These are phyloP conservation scores for Fusarium subtropicale DNA, from an alignment of 2,329 filamentous ascomycete genomes.

Conservation along the genomic window DNA sequence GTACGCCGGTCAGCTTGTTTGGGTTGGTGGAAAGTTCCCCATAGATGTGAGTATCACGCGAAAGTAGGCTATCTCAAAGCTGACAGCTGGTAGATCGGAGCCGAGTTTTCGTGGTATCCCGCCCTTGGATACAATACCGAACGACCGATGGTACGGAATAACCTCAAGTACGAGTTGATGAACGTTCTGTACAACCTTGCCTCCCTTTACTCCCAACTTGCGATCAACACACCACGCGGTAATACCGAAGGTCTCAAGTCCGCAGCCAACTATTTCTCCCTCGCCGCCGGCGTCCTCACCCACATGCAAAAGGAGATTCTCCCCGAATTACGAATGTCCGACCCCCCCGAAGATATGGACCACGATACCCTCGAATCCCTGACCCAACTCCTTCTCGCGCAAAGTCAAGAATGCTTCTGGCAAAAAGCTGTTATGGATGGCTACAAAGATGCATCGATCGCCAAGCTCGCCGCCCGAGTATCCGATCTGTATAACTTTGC, in stretches of 20 bases:
- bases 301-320: slow-evolving; percentile 82
- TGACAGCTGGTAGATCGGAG: slow-evolving; percentile 74
- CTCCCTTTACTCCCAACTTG: slow-evolving; percentile 92
- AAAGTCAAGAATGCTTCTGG: slow-evolving; percentile 98
- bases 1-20: slow-evolving; percentile 92
- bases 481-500: slow-evolving; percentile 90
- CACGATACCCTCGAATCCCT: slow-evolving; percentile 85
- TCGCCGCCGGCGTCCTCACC: slow-evolving; percentile 83
- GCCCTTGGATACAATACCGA: slow-evolving; percentile 90
- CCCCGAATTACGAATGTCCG: slow-evolving; percentile 82
- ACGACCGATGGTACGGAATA: slow-evolving; percentile 74
- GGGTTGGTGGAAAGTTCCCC: slow-evolving; percentile 95
- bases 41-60: slow-evolving; percentile 74
- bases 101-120: slow-evolving; percentile 97
- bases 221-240: slow-evolving; percentile 80
- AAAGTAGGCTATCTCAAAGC: slow-evolving; percentile 6
- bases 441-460: slow-evolving; percentile 91
- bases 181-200: slow-evolving; percentile 95
- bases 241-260: slow-evolving; percentile 86
- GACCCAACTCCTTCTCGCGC: slow-evolving; percentile 85
- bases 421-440: slow-evolving; percentile 95
- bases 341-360: slow-evolving; percentile 96
- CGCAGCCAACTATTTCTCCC: slow-evolving; percentile 90
- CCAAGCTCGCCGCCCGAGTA: slow-evolving; percentile 88
- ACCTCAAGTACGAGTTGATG: slow-evolving; percentile 84